Conservation (phyloP, 352 stramenopile genomes). For the Globisporangium yorkense region DNA sequence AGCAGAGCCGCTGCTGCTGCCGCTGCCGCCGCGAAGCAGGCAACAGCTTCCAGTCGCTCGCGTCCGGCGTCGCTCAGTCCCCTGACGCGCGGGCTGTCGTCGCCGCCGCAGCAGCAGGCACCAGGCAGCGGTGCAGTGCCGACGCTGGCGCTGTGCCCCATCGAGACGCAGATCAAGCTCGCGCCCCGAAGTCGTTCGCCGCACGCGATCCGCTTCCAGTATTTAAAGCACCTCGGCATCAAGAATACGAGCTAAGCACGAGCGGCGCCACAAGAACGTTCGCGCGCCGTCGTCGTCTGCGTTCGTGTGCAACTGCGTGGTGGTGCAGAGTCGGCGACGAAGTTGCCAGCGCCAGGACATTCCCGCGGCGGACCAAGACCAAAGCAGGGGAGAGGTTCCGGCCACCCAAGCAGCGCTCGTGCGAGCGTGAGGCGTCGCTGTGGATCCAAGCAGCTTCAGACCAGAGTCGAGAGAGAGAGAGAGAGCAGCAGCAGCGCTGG, state of each 20-base stretch:
- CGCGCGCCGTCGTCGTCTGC: not conserved
- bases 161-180: constrained; percentile 67
- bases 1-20: constrained; percentile 1
- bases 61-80: constrained; percentile 31
- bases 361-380: no score
- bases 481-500: no score
- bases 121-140: constrained; percentile 15
- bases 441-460: no score
- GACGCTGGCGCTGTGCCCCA: constrained; percentile 36
- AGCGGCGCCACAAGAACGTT: constrained; percentile 5
- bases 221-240: constrained; percentile 84
- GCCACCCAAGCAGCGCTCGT: no score
- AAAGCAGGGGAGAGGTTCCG: no score
- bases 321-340: no score
- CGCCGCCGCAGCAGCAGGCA: constrained; percentile 11
- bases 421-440: no score
- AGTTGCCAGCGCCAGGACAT: no score
- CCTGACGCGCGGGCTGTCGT: constrained; percentile 11
- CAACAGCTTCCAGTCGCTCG: constrained; percentile 15
- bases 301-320: no score
- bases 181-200: constrained; percentile 62
- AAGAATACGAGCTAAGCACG: constrained; percentile 24
- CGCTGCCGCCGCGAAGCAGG: constrained; percentile 1
- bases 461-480: no score
- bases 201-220: constrained; percentile 83